Base-by-base conservation (phyloP, 768 basidiomycete species). In the Lentinula detonsa region DNA sequence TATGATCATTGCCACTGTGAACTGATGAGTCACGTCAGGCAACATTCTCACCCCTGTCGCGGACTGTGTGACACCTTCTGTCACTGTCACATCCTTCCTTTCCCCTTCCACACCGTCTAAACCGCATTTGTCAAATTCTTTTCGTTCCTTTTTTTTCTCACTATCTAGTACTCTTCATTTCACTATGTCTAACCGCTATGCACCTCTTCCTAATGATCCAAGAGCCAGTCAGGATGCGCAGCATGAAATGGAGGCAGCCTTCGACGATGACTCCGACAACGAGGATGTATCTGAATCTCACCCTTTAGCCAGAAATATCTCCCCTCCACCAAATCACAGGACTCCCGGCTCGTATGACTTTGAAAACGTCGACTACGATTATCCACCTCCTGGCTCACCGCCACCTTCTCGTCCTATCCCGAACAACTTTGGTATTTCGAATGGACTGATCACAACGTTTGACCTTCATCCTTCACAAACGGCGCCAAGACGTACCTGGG, bases 221-320 rank as follows among this genome's bases (percentile, higher is more conserved):
- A 76, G 76, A 66, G 73, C 78, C 16, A 81, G 82, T 69, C 75
- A 73, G 50, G 74, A 79, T 59, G 71, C 76, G 8, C 74, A 78
- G 51, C 70, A 79, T 61, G 88, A 93, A 76, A 85, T 95, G 83
- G 88, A 94, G 69, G 91, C 91, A 23, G 92, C 93, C 1, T 95
- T 95, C 65, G 87, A 87, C 70, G 88, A 90, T 65, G 82, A 85
- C 4, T 91, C 91, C 59, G 87, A 87, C 63, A 86, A 89, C 51
- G 84, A 83, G 65, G 77, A 81, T 35, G 62, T 68, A 55, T 73
- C 79, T 33, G 83, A 84, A 70, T 79, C 80, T 18, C 81, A 74
- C 37, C 86, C 84, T 53, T 69, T 85, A 64, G 63, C 81, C 39
- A 63, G 61, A 8, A 64, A 74, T 9, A 70, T 73, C 10, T 75